A percentile compares a stretch with the other conserved stretches of the same genome.
These are phyloP conservation scores for Pinus albicaulis DNA, from an alignment of 75 land plant species.

Conservation along the genomic window DNA sequence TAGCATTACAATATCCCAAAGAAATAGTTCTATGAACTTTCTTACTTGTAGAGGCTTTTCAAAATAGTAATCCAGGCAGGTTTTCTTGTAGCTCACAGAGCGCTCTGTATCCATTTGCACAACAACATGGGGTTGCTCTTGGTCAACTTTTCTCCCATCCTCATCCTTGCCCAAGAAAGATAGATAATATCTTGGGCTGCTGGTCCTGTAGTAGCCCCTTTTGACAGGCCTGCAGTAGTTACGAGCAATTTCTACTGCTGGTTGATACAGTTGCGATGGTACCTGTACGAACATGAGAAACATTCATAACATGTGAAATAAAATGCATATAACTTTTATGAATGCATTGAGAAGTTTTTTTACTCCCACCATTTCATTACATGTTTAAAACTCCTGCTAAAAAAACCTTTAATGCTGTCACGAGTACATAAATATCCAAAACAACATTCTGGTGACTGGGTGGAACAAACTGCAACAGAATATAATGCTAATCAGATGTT, in stretches of 20 bases:
- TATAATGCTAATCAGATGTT: slow-evolving; percentile 3
- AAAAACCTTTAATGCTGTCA: neutral
- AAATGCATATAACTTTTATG: neutral
- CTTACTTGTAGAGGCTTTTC: slow-evolving; percentile 61
- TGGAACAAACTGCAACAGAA: neutral
- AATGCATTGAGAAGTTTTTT: neutral
- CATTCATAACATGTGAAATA: neutral
- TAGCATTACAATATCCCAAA: neutral
- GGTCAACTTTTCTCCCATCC: slow-evolving; percentile 27
- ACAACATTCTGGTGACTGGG: neutral
- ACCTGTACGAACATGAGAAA: slow-evolving; percentile 25
- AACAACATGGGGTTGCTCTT: slow-evolving; percentile 36
- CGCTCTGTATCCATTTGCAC: slow-evolving; percentile 74
- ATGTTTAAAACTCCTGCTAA: neutral
- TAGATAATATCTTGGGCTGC: slow-evolving; percentile 51
- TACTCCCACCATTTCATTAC: neutral
- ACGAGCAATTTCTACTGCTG: slow-evolving; percentile 48
- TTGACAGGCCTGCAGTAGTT: slow-evolving; percentile 45
- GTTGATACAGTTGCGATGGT: slow-evolving; percentile 39
- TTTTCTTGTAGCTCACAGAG: slow-evolving; percentile 39
- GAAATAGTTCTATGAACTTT: neutral
- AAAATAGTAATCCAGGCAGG: slow-evolving; percentile 55
- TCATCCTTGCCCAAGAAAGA: slow-evolving; percentile 31
- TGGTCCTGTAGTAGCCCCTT: slow-evolving; percentile 40
- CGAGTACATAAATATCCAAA: neutral